Evolutionary conservation across 257 asterid species (phyloP), one percentile per base, ranked within the genome.

Genomic region (Penstemon newberryi): DNA sequence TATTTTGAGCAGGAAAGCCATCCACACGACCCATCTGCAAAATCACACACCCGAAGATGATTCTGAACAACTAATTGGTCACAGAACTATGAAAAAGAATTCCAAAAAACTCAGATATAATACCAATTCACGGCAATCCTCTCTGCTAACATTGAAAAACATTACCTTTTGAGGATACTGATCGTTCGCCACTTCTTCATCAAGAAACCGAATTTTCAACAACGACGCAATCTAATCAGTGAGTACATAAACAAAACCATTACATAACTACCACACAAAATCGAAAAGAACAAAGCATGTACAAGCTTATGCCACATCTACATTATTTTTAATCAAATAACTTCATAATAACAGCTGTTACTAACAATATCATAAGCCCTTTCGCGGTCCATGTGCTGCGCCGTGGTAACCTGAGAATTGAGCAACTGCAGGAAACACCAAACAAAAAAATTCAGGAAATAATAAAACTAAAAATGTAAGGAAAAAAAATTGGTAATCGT

Each of bases 301-400:
- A 59, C 65, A 39, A 67, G 55, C 42, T 60, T 63, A 71, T 5
- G 39, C 53, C 36, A 50, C 70, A 49, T 42, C 74, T 70, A 63
- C 25, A 57, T 49, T 7, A 47, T 0, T 5, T 63, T 49, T 57
- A 51, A 60, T 63, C 62, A 66, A 45, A 3, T 61, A 7, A 60
- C 61, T 47, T 65, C 25, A 42, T 39, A 57, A 3, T 3, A 7
- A 56, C 43, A 46, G 67, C 39, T 13, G 75, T 47, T 36, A 85
- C 96, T 84, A 72, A 94, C 97, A 80, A 87, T 81, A 77, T 94
- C 99, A 81, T 94, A 94, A 60, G 99, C 96, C 80, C 90, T 89
- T 75, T 94, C 99, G 3, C 99, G 90, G 72, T 94, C 99, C 84
- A 94, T 76, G 77, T 94, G 95, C 75, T 94, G 99, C 55, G 80